Evolutionary conservation across 1,139 yeast species (phyloP), one percentile per base, ranked within the genome.

Genomic region (Sugiyamaella pinicola): DNA sequence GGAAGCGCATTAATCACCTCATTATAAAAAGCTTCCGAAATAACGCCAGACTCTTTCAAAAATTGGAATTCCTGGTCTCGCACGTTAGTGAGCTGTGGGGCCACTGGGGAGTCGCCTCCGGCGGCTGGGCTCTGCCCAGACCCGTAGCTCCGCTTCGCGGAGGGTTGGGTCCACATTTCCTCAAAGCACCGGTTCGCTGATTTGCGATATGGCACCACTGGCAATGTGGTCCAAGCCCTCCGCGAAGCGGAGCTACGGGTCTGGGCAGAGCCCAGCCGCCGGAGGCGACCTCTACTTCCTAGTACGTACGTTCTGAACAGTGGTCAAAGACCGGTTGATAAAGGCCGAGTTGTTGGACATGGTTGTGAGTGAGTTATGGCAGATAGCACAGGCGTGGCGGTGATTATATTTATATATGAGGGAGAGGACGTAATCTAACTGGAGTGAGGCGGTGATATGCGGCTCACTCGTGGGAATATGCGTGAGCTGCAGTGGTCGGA

Each of bases 261-360:
- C 40, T 19, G 24, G 40, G 40, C 40, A 35, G 40, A 10, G 40
- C 40, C 40, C 40, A 19, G 40, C 40, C 40, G 40, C 40, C 40
- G 24, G 40, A 35, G 40, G 40, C 40, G 21, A 12, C 18, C 37
- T 13, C 37, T n/a, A n/a, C n/a, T n/a, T 13, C 19, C 37, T 12
- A 8, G 15, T n/a, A 67, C 77, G 51, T 60, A 74, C 88, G 9
- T 90, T 87, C 69, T 82, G 82, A 54, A 88, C 74, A 12, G 84
- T 82, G 3, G 91, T 82, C 59, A 88, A 71, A 2, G 96, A 87
- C 64, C 96, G 82, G 73, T 87, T 87, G 57, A 87, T 81, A 50
- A 82, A 74, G 15, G 22, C 44, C 44, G 28, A 26, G 33, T 26
- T 40, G 34, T 40, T 26, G 34, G 44, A 24, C 44, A 40, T 40